Evolutionary conservation across 768 basidiomycete species (phyloP).

Genomic region (Vararia minispora): DNA sequence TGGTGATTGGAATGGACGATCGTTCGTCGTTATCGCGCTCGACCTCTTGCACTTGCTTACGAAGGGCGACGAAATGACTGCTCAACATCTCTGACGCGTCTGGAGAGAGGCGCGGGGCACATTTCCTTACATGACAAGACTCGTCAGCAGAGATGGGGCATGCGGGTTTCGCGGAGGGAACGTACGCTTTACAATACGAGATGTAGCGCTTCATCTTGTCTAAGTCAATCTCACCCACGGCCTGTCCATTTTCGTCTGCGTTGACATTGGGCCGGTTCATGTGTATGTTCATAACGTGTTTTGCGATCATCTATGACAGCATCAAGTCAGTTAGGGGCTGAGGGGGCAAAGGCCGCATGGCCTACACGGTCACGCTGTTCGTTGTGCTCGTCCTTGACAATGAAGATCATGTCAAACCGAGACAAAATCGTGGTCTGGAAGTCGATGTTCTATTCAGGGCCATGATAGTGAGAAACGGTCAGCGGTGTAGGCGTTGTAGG

Average conservation of each 20-base stretch:
- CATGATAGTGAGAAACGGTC: neutral
- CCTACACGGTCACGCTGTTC: slow-evolving; percentile 81
- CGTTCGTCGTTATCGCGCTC: slow-evolving; percentile 96
- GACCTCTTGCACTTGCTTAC: slow-evolving; percentile 91
- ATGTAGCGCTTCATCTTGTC: slow-evolving; percentile 99
- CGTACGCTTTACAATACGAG: slow-evolving; percentile 88
- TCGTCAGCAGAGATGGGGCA: neutral
- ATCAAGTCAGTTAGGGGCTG: neutral
- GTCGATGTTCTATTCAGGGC: slow-evolving; percentile 67
- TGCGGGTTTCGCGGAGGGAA: too few species aligned
- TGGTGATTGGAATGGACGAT: slow-evolving; percentile 95
- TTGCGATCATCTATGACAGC: slow-evolving; percentile 72
- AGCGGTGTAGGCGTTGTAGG: too few species aligned
- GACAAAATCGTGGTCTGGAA: slow-evolving; percentile 98
- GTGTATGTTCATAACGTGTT: slow-evolving; percentile 97
- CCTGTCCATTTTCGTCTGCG: slow-evolving; percentile 50
- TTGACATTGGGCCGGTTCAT: slow-evolving; percentile 80
- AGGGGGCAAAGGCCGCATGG: slow-evolving; percentile 3
- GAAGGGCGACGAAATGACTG: slow-evolving; percentile 86
- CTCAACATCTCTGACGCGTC: slow-evolving; percentile 96
- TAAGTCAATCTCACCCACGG: slow-evolving; percentile 81
- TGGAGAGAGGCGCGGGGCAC: slow-evolving; percentile 85
- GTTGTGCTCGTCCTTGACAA: slow-evolving; percentile 96
- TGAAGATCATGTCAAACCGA: slow-evolving; percentile 99
- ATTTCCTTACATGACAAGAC: slow-evolving; percentile 43